phyloP scores from a whole-genome alignment of 78 protist species.

The Dictyostelium intermedium region DNA sequence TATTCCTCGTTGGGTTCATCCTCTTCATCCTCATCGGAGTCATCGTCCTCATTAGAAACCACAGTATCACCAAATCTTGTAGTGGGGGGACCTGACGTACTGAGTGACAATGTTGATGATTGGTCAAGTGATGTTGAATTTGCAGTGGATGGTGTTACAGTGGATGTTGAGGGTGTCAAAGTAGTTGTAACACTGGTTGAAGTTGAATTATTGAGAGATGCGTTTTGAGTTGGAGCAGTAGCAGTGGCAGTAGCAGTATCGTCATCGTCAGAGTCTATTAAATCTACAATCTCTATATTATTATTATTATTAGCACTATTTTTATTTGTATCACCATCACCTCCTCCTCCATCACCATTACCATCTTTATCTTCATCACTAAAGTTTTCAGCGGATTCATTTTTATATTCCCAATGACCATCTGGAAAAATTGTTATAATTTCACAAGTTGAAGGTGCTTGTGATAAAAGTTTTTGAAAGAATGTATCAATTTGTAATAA shows the following conservation, averaged over 20 bases:
- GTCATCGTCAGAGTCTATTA: slow-evolving; percentile 20
- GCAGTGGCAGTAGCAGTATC: no score
- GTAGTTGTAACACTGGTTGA: background rate
- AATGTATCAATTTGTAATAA: background rate
- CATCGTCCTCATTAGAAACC: background rate
- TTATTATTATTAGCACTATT: background rate
- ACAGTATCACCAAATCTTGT: background rate
- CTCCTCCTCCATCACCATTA: background rate
- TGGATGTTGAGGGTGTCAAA: background rate
- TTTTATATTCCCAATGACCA: slow-evolving; percentile 31
- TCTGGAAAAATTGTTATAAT: slow-evolving; percentile 6
- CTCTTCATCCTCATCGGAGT: background rate
- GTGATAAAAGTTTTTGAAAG: background rate
- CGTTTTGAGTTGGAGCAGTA: background rate
- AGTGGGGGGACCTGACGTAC: no score
- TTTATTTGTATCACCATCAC: background rate
- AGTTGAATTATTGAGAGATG: background rate
- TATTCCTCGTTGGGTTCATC: background rate
- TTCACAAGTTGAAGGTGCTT: slow-evolving; percentile 13
- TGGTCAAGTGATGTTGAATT: background rate
- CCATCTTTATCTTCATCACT: background rate
- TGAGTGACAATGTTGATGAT: background rate
- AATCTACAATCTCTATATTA: background rate
- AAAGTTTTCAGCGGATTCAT: background rate
- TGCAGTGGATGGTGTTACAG: background rate